Evolutionary conservation across 176 grass and related monocot genomes (phyloP).

Genomic region (Echinochloa phyllopogon): DNA sequence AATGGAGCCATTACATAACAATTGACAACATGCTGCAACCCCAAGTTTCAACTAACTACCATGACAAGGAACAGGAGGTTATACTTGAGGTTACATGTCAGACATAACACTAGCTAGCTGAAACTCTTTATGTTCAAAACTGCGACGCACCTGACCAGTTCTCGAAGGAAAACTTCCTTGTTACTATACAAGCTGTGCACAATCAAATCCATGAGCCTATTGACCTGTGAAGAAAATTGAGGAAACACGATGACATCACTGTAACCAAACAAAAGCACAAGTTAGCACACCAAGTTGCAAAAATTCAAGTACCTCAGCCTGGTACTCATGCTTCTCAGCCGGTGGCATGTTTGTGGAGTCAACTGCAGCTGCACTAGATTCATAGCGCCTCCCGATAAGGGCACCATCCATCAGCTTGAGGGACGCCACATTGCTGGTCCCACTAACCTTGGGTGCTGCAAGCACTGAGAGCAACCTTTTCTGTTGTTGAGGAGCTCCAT

Average conservation of each 20-base stretch:
- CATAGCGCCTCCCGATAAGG: slow-evolving; percentile 56
- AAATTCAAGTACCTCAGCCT: slow-evolving; percentile 75
- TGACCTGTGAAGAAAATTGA: slow-evolving; percentile 65
- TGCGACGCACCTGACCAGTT: slow-evolving; percentile 76
- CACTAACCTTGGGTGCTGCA: slow-evolving; percentile 43
- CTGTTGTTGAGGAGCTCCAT: slow-evolving; percentile 44
- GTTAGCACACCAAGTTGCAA: background rate
- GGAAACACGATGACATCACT: slow-evolving; percentile 9
- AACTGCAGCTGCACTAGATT: slow-evolving; percentile 67
- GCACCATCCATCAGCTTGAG: slow-evolving; percentile 49
- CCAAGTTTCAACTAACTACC: background rate
- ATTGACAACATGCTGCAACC: background rate
- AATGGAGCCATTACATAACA: background rate
- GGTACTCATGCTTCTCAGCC: slow-evolving; percentile 81
- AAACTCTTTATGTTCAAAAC: background rate
- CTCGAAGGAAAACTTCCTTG: slow-evolving; percentile 98
- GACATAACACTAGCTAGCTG: background rate
- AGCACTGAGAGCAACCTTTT: slow-evolving; percentile 60
- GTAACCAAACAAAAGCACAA: background rate
- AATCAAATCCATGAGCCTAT: slow-evolving; percentile 98
- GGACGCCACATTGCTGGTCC: background rate
- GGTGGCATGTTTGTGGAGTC: slow-evolving; percentile 56
- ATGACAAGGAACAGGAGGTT: background rate
- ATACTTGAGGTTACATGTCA: background rate
- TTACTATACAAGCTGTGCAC: slow-evolving; percentile 99